Conservation (phyloP, 2,329 filamentous ascomycete species). For the Neopestalotiopsis rosae region DNA sequence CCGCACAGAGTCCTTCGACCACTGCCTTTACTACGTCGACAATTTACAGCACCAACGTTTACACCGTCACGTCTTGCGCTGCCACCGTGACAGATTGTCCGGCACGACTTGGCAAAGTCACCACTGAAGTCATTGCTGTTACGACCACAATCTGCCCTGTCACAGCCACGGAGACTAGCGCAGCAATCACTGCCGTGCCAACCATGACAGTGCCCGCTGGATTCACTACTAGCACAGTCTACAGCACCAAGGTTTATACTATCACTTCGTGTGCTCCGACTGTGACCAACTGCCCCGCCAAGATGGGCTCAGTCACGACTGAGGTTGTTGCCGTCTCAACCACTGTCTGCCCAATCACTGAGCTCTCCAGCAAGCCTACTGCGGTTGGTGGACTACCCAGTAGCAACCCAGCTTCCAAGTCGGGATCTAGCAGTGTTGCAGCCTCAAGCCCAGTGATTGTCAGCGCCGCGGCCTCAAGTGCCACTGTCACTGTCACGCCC, state of each 20-base stretch:
- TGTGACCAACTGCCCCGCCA: constrained; percentile 11
- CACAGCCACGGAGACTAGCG: constrained; percentile 21
- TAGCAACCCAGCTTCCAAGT: not conserved
- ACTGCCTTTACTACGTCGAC: constrained; percentile 31
- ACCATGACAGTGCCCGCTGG: not conserved
- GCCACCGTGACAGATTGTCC: constrained; percentile 34
- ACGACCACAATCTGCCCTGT: constrained; percentile 28
- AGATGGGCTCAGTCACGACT: constrained; percentile 24
- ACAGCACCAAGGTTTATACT: not conserved
- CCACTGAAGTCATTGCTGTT: constrained; percentile 33
- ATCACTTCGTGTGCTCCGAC: constrained; percentile 14
- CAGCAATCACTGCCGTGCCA: constrained; percentile 14
- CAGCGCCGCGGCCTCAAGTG: not conserved
- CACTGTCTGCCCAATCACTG: constrained; percentile 57
- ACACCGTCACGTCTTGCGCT: constrained; percentile 39
- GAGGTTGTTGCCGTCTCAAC: constrained; percentile 43
- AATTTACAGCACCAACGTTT: constrained; percentile 19
- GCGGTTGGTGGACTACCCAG: not conserved
- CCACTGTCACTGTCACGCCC: not conserved
- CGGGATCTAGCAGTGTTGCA: constrained; percentile 59
- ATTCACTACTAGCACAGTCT: constrained; percentile 20
- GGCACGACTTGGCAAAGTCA: constrained; percentile 21
- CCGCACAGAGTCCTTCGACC: not conserved
- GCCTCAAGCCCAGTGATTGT: constrained; percentile 40
- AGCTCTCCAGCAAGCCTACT: constrained; percentile 35